Evolutionary conservation across 805 yeast species (phyloP).

Genomic region (Sugiyamaella chiloensis): DNA sequence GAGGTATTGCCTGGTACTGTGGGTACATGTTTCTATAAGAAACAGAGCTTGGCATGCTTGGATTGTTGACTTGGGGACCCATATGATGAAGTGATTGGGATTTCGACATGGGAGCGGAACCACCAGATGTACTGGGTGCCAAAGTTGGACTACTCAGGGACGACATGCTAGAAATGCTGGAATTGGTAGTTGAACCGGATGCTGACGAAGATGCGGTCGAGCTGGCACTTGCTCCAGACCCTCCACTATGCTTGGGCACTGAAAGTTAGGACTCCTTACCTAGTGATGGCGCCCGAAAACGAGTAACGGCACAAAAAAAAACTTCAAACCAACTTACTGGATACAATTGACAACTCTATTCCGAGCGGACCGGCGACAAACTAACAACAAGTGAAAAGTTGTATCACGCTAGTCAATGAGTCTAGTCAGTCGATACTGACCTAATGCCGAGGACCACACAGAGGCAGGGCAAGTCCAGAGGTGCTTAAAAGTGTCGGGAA

Average conservation of each 20-base stretch:
- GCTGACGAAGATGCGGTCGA: conserved; percentile 5
- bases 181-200: neutral
- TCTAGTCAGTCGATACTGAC: too few relatives aligned
- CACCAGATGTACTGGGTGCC: neutral
- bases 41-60: neutral
- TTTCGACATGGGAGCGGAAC: neutral
- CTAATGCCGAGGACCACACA: too few relatives aligned
- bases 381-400: too few relatives aligned
- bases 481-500: too few relatives aligned
- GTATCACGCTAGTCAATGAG: too few relatives aligned
- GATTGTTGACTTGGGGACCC: neutral
- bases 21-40: conserved; percentile 2
- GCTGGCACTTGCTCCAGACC: conserved; percentile 4
- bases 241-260: conserved; percentile 6
- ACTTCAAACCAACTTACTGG: too few relatives aligned
- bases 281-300: too few relatives aligned
- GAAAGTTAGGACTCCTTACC: too few relatives aligned
- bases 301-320: too few relatives aligned
- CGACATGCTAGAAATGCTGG: conserved; percentile 4
- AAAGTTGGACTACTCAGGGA: neutral
- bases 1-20: conserved; percentile 1
- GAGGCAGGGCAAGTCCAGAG: too few relatives aligned
- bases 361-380: too few relatives aligned
- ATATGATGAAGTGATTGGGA: neutral
- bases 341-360: too few relatives aligned